These are phyloP conservation scores for Salmacisia buchloeana DNA, from an alignment of 1,284 basidiomycete genomes.

Conservation along the genomic window DNA sequence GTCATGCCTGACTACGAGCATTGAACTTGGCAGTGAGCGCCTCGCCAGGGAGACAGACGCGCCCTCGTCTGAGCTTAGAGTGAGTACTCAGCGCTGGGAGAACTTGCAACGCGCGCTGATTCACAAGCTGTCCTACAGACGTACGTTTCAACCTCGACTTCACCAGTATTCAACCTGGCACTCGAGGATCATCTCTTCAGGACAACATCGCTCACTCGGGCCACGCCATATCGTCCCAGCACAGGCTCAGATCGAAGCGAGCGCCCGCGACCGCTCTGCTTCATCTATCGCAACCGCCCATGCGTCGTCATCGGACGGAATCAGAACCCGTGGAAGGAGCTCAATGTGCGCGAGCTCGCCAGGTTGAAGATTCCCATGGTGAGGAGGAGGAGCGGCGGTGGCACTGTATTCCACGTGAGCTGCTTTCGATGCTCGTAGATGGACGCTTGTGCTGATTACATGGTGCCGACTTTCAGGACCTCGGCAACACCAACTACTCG, in stretches of 20 bases:
- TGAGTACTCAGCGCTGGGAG: neutral
- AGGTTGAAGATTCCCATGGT: conserved; percentile 68
- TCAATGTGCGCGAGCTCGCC: conserved; percentile 64
- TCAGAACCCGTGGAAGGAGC: conserved; percentile 98
- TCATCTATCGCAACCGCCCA: conserved; percentile 81
- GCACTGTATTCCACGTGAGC: conserved; percentile 91
- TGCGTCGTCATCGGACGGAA: conserved; percentile 93
- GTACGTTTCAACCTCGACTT: conserved; percentile 73
- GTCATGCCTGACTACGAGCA: no score
- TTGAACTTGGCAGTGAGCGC: no score
- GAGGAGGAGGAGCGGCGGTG: conserved; percentile 85
- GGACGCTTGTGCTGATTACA: neutral
- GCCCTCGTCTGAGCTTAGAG: no score
- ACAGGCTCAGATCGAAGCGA: neutral
- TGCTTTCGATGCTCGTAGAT: neutral
- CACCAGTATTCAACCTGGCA: conserved; percentile 88
- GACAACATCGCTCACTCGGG: conserved; percentile 12
- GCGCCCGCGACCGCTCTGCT: conserved; percentile 57
- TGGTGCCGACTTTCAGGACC: conserved; percentile 61
- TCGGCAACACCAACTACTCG: conserved; percentile 95
- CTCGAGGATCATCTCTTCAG: conserved; percentile 64
- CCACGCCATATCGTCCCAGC: conserved; percentile 1
- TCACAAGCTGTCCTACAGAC: conserved; percentile 52
- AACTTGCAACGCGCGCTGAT: neutral
- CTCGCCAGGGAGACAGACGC: no score